Evolutionary conservation across 2,329 filamentous ascomycete genomes (phyloP), one percentile per base, ranked within the genome.

Genomic region (Scopulariopsis brevicaulis): DNA sequence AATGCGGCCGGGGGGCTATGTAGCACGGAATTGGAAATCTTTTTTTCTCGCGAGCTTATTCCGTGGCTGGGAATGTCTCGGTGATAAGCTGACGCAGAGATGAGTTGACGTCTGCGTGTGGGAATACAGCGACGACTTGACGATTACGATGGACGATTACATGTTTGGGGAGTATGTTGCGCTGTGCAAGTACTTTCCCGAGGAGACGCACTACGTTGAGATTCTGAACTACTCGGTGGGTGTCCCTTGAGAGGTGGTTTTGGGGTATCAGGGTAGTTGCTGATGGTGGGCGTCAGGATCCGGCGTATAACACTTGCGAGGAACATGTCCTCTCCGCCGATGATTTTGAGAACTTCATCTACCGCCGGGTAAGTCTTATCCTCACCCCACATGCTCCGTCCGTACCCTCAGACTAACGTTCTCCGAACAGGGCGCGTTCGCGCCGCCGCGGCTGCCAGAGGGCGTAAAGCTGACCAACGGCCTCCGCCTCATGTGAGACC

Each of bases 171-270:
- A 68, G 35, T 74, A 77, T 64, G 72, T 84, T 59, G 65, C 71
- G 11, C 67, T 73, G 53, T 83, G 78, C 65, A 73, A 69, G 24
- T 70, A 72, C 35, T 77, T 83, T 54, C 60, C 68, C 3, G 81
- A 84, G 67, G 69, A 69, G 57, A 83, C 80, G 20, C 75, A 71
- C 62, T 84, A 81, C 65, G 62, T 84, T 25, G 78, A 84, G 66
- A 79, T 83, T 43, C 74, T 81, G 63, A 84, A 83, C 62, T 84
- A 82, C 63, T 77, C 80, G 65, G 81, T 83, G 67, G 61, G 77
- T 66, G 22, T 14, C 58, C 12, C 35, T 50, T 57, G 34, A 34
- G 22, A n/a, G n/a, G 46, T 7, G 4, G 46, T 22, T 6, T n/a
- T n/a, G n/a, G n/a, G n/a, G n/a, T n/a, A n/a, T n/a, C n/a, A n/a